Percentiles rank a stretch among this genome's conserved stretches.
These are phyloP conservation scores for Raffaelea deltoideospora DNA, from an alignment of 2,329 filamentous ascomycete genomes.

Conservation along the genomic window DNA sequence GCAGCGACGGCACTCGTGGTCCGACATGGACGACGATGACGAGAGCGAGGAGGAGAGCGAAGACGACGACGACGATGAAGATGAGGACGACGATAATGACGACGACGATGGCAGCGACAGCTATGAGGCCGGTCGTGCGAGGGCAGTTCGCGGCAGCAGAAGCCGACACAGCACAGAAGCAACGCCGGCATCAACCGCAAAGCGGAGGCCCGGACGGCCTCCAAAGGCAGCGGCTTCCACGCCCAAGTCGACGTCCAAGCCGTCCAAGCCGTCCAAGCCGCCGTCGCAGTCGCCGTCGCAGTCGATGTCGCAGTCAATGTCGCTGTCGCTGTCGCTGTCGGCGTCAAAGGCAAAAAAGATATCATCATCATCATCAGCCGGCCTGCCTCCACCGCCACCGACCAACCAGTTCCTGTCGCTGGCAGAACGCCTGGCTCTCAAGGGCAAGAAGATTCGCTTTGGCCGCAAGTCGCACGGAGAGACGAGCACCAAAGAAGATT, in stretches of 20 bases:
- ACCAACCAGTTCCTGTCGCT: conserved; percentile 32
- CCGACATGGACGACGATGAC: too few relatives aligned
- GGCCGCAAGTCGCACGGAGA: conserved; percentile 1
- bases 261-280: too few relatives aligned
- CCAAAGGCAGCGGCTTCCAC: conserved; percentile 10
- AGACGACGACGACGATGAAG: not conserved
- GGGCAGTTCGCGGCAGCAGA: not conserved
- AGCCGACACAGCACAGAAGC: not conserved
- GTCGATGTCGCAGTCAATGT: too few relatives aligned
- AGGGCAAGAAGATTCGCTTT: conserved; percentile 39
- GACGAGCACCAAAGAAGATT: too few relatives aligned
- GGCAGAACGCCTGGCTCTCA: conserved; percentile 39
- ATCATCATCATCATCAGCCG: too few relatives aligned
- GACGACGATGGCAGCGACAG: conserved; percentile 14
- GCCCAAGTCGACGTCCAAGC: too few relatives aligned
- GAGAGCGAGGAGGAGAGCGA: not conserved
- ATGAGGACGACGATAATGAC: not conserved
- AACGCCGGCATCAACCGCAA: conserved; percentile 2
- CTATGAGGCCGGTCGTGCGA: conserved; percentile 4
- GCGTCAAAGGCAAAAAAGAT: too few relatives aligned
- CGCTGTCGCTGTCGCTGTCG: too few relatives aligned
- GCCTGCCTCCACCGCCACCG: not conserved
- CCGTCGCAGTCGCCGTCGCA: conserved; percentile 3
- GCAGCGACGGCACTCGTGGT: too few relatives aligned
- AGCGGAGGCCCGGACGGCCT: conserved; percentile 20